These are phyloP conservation scores for Dendrobium nobile DNA, from an alignment of 106 monocot genomes.

Conservation along the genomic window DNA sequence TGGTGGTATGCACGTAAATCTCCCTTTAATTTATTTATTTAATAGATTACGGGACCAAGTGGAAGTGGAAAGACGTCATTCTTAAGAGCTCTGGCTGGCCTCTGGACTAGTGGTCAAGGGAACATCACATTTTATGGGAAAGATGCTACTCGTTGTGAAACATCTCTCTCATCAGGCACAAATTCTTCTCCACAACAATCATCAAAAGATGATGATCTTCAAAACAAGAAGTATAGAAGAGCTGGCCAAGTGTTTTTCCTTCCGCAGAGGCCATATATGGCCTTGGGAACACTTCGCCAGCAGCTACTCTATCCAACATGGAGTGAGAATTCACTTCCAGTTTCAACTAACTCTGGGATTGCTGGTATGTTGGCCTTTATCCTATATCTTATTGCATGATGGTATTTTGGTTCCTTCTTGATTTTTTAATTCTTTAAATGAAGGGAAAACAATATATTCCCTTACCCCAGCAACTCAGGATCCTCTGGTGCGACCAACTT, in stretches of 20 bases:
- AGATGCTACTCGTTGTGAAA: slow-evolving; percentile 13
- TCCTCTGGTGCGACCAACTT: no score
- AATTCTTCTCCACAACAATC: slow-evolving; percentile 14
- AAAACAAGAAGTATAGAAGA: slow-evolving; percentile 26
- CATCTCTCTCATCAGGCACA: slow-evolving; percentile 13
- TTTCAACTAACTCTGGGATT: slow-evolving; percentile 12
- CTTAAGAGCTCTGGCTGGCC: slow-evolving; percentile 89
- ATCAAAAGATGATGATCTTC: slow-evolving; percentile 13
- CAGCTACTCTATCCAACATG: slow-evolving; percentile 97
- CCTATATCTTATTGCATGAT: neutral
- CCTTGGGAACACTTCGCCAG: slow-evolving; percentile 76
- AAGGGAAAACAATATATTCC: no score
- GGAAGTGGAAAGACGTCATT: slow-evolving; percentile 95
- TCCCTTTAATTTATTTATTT: slow-evolving; percentile 9
- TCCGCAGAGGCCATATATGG: slow-evolving; percentile 94
- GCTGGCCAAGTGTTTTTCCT: slow-evolving; percentile 67
- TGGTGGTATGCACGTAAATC: no score
- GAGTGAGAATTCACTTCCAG: slow-evolving; percentile 35
- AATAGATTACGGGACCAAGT: slow-evolving; percentile 93
- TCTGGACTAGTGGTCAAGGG: slow-evolving; percentile 78
- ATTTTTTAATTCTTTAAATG: neutral
- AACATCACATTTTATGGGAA: slow-evolving; percentile 48
- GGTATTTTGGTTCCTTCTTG: neutral
- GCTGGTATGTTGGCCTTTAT: slow-evolving; percentile 18
- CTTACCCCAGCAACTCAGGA: no score